These are phyloP conservation scores for Picochlorum costavermella DNA, from an alignment of 139 green algal species.

Conservation along the genomic window DNA sequence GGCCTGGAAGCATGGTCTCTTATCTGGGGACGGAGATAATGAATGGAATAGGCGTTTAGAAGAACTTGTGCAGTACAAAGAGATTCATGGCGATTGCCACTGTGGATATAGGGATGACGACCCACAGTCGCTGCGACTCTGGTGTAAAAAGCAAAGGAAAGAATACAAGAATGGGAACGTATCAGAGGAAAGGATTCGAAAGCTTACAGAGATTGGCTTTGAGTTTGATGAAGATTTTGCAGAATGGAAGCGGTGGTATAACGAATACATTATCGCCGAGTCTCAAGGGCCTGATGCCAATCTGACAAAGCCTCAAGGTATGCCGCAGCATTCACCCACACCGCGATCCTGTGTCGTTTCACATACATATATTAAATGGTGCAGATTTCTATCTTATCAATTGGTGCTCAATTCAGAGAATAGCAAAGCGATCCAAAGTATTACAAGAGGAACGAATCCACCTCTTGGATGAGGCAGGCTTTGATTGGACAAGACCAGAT, in stretches of 20 bases:
- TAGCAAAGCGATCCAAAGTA: conserved; percentile 39
- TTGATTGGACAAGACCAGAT: conserved; percentile 65
- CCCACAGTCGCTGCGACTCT: conserved; percentile 40
- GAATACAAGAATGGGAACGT: conserved; percentile 23
- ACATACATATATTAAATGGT: background rate
- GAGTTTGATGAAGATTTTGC: conserved; percentile 51
- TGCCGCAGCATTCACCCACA: no score
- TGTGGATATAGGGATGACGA: conserved; percentile 53
- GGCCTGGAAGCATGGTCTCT: conserved; percentile 56
- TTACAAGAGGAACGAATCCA: conserved; percentile 27
- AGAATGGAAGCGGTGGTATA: conserved; percentile 63
- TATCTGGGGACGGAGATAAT: conserved; percentile 27
- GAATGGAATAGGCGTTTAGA: conserved; percentile 42
- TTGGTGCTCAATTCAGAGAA: conserved; percentile 58
- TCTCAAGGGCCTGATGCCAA: no score
- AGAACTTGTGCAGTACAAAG: conserved; percentile 45
- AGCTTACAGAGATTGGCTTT: conserved; percentile 41
- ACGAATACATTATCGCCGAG: conserved; percentile 27
- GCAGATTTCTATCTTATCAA: conserved; percentile 53
- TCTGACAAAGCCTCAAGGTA: background rate
- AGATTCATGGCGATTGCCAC: conserved; percentile 45
- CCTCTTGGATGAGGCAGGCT: conserved; percentile 43
- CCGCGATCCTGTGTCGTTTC: background rate
- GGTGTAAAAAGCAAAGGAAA: conserved; percentile 48
- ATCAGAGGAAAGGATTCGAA: background rate